Percentiles rank a stretch among this genome's conserved stretches.
Evolutionary conservation across 1,139 yeast species (phyloP).

Genomic region (Suhomyces panamericanus): DNA sequence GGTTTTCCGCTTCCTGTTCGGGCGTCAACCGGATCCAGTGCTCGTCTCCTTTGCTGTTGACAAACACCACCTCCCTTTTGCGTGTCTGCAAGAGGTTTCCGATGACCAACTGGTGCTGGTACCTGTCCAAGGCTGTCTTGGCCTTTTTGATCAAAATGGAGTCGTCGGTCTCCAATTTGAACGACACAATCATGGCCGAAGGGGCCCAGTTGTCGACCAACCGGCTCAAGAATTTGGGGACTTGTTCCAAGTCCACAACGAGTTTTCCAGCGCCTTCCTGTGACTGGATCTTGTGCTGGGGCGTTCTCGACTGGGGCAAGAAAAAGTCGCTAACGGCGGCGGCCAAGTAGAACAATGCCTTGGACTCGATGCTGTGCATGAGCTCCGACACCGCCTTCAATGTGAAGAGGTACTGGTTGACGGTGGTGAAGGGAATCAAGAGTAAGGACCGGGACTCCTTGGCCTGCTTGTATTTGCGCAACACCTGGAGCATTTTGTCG

Average conservation of each 20-base stretch:
- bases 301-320: constrained; percentile 78
- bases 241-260: constrained; percentile 86
- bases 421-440: constrained; percentile 88
- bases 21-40: constrained; percentile 55
- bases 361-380: constrained; percentile 52
- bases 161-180: constrained; percentile 89
- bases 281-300: constrained; percentile 93
- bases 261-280: constrained; percentile 70
- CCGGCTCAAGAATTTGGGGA: constrained; percentile 87
- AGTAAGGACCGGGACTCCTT: constrained; percentile 60
- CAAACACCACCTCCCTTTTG: constrained; percentile 85
- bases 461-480: constrained; percentile 64
- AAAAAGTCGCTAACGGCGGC: constrained; percentile 98
- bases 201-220: constrained; percentile 96
- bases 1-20: constrained; percentile 34
- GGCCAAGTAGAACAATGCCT: constrained; percentile 80
- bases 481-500: constrained; percentile 61
- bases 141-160: constrained; percentile 73
- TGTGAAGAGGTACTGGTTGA: constrained; percentile 88
- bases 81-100: constrained; percentile 92
- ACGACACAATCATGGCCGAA: constrained; percentile 89
- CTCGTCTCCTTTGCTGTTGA: constrained; percentile 48
- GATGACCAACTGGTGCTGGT: constrained; percentile 90
- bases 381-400: constrained; percentile 65
- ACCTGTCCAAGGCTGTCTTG: constrained; percentile 71